These are phyloP conservation scores for Beauveria brongniartii DNA, from an alignment of 2,329 filamentous ascomycete genomes.

Conservation along the genomic window DNA sequence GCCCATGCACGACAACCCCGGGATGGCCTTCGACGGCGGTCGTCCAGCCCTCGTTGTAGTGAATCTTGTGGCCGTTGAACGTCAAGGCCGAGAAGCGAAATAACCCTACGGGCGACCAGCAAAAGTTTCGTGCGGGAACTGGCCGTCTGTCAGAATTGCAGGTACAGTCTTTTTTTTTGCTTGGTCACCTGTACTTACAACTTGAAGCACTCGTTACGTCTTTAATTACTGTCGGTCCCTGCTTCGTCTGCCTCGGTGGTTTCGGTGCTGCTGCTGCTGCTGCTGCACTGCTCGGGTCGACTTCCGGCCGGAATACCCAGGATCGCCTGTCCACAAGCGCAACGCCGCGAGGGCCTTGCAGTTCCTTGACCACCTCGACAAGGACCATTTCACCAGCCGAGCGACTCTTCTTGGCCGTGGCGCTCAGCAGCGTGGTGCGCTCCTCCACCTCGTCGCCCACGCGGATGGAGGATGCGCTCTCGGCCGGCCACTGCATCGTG, in stretches of 20 bases:
- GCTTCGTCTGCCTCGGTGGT: neutral
- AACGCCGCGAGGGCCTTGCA: constrained; percentile 41
- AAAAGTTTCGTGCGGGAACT: constrained; percentile 20
- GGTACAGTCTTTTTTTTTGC: neutral
- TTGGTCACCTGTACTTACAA: neutral
- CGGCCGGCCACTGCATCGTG: constrained; percentile 41
- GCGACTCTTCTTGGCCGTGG: constrained; percentile 44
- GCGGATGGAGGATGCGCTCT: constrained; percentile 24
- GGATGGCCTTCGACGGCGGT: constrained; percentile 59
- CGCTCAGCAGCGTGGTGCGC: constrained; percentile 45
- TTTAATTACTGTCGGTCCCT: constrained; percentile 14
- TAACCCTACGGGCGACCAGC: constrained; percentile 44
- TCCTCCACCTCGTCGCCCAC: constrained; percentile 51
- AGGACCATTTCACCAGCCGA: constrained; percentile 55
- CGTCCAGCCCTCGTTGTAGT: constrained; percentile 65
- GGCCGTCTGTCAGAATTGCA: neutral
- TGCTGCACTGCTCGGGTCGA: constrained; percentile 17
- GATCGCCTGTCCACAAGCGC: constrained; percentile 47
- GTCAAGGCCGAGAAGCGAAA: constrained; percentile 81
- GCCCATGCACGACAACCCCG: constrained; percentile 69
- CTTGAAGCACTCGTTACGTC: constrained; percentile 14
- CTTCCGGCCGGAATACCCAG: constrained; percentile 36
- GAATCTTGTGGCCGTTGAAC: constrained; percentile 80
- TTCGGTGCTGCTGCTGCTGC: constrained; percentile 14
- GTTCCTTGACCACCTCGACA: constrained; percentile 55